A percentile compares a stretch with the other conserved stretches of the same genome.
These are phyloP conservation scores for Geoglossum glabrum DNA, from an alignment of 495 filamentous ascomycete genomes.

Conservation along the genomic window DNA sequence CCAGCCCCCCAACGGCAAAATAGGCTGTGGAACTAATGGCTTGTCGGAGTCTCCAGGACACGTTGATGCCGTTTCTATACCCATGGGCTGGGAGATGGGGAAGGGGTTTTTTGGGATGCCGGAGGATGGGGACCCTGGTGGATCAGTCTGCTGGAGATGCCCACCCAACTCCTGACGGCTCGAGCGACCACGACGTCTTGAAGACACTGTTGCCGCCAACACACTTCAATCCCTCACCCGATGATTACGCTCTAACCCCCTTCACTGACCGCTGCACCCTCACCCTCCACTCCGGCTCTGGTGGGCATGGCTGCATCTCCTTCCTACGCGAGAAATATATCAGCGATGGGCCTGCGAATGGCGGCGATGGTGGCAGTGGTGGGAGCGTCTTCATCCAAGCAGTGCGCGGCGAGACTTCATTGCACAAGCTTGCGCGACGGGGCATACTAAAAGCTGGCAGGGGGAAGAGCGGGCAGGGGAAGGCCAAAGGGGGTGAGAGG, in stretches of 20 bases:
- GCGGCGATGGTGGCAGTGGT: slow-evolving; percentile 80
- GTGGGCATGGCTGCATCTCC: slow-evolving; percentile 82
- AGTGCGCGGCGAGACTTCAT: slow-evolving; percentile 66
- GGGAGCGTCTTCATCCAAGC: slow-evolving; percentile 91
- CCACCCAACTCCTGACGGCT: too few relatives aligned
- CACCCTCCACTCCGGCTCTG: slow-evolving; percentile 51
- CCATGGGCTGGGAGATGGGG: not conserved
- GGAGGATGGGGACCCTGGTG: not conserved
- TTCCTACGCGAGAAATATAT: slow-evolving; percentile 82
- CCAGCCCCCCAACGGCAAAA: too few relatives aligned
- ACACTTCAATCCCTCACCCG: not conserved
- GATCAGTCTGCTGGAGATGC: not conserved
- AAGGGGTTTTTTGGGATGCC: not conserved
- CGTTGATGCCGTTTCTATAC: not conserved
- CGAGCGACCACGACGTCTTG: not conserved
- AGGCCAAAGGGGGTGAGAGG: slow-evolving; percentile 53
- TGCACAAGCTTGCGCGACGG: slow-evolving; percentile 69
- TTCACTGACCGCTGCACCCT: slow-evolving; percentile 76
- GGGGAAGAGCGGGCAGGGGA: slow-evolving; percentile 74
- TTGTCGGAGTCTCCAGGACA: not conserved
- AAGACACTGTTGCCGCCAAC: not conserved
- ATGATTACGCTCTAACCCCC: slow-evolving; percentile 54
- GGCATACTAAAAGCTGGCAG: slow-evolving; percentile 56
- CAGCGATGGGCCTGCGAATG: slow-evolving; percentile 79
- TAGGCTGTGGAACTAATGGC: not conserved